phyloP scores from a whole-genome alignment of 352 stramenopile species.

The Phytophthora fragariae region DNA sequence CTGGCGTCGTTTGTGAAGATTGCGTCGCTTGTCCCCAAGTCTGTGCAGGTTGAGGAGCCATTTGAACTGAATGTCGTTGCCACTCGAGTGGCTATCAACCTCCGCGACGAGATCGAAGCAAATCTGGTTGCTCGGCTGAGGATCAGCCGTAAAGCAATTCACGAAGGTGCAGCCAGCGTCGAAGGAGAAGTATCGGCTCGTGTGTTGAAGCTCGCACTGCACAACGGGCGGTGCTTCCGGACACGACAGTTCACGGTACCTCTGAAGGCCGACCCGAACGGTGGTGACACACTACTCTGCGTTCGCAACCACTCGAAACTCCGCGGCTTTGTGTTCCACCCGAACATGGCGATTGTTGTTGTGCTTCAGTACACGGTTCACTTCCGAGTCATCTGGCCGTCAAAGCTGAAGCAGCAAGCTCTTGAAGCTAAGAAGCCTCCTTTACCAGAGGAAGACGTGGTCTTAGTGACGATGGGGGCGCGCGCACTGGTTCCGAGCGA shows the following conservation, averaged over 20 bases:
- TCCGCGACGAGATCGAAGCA: conserved; percentile 74
- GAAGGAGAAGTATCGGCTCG: conserved; percentile 76
- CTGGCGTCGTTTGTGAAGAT: conserved; percentile 68
- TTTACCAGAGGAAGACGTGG: conserved; percentile 75
- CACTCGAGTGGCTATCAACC: conserved; percentile 65
- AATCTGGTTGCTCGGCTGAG: conserved; percentile 69
- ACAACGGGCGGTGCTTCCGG: conserved; percentile 89
- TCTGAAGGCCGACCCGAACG: conserved; percentile 70
- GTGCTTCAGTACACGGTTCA: conserved; percentile 89
- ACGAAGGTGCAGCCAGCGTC: conserved; percentile 58
- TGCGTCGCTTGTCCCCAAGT: conserved; percentile 66
- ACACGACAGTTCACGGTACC: conserved; percentile 70
- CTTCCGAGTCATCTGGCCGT: conserved; percentile 76
- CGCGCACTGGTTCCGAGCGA: conserved; percentile 75
- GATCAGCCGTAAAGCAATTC: conserved; percentile 66
- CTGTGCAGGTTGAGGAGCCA: conserved; percentile 60
- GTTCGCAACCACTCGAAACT: conserved; percentile 61
- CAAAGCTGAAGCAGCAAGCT: conserved; percentile 71
- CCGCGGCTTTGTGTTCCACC: conserved; percentile 79
- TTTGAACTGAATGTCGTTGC: conserved; percentile 68
- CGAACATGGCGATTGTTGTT: conserved; percentile 83
- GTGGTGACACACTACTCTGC: conserved; percentile 73
- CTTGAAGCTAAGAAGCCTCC: conserved; percentile 61
- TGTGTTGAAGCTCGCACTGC: conserved; percentile 85
- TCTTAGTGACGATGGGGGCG: conserved; percentile 78